phyloP scores from a whole-genome alignment of 2,329 filamentous ascomycete species.

The Cucurbitaria berberidis region DNA sequence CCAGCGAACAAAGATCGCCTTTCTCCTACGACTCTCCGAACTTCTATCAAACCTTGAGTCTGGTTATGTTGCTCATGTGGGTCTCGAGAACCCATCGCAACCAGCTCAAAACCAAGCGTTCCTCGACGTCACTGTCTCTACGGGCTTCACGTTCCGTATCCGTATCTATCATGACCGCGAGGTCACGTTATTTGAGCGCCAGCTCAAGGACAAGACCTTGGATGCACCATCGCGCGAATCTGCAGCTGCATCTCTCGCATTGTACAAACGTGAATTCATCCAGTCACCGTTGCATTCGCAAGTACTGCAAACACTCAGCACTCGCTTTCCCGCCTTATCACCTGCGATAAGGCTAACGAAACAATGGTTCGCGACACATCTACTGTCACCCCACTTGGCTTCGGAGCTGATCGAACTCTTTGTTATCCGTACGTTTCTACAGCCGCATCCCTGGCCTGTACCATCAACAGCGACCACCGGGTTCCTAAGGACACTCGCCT shows the following conservation, averaged over 20 bases:
- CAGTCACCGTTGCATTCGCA: constrained; percentile 81
- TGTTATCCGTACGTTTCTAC: constrained; percentile 76
- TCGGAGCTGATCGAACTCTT: constrained; percentile 87
- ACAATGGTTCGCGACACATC: constrained; percentile 85
- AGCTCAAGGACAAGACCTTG: constrained; percentile 73
- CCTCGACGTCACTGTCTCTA: constrained; percentile 78
- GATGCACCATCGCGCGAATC: constrained; percentile 71
- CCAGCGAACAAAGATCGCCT: constrained; percentile 91
- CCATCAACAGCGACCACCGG: constrained; percentile 80
- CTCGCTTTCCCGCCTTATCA: constrained; percentile 78
- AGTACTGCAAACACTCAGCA: constrained; percentile 79
- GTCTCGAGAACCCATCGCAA: constrained; percentile 76
- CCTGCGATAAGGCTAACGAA: constrained; percentile 84
- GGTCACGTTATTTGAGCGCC: constrained; percentile 77
- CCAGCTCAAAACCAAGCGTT: constrained; percentile 78
- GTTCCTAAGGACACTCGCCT: constrained; percentile 79
- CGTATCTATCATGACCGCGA: constrained; percentile 91
- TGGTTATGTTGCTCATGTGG: constrained; percentile 71
- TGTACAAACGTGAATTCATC: constrained; percentile 73
- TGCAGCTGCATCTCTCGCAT: constrained; percentile 70
- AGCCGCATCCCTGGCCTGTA: constrained; percentile 78
- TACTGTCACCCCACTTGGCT: constrained; percentile 75
- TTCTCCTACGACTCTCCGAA: constrained; percentile 74
- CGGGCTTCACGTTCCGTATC: constrained; percentile 77
- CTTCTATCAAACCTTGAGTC: constrained; percentile 70